A percentile compares a stretch with the other conserved stretches of the same genome.
Evolutionary conservation across 768 basidiomycete genomes (phyloP).

Genomic region (Xanthoconium stramineum): DNA sequence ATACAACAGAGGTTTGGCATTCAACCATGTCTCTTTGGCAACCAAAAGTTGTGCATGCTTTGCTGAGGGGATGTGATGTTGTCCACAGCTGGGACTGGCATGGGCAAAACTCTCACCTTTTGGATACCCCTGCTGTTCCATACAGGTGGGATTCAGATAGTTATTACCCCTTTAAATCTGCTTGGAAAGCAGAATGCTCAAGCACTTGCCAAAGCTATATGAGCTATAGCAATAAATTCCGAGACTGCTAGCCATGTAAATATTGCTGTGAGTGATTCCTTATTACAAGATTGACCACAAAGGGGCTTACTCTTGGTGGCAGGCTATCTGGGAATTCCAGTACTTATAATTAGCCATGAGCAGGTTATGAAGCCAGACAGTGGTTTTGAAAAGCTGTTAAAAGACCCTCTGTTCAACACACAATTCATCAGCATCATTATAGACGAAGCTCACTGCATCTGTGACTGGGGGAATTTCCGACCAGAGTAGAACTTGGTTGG

Average conservation of each 20-base stretch:
- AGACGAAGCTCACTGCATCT: neutral
- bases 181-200: neutral
- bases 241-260: no score
- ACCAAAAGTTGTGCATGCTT: no score
- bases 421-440: neutral
- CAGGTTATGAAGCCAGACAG: neutral
- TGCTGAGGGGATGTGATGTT: constrained; percentile 21
- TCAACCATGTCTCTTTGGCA: constrained; percentile 25
- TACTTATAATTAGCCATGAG: neutral
- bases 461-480: neutral
- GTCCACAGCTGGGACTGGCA: neutral
- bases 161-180: constrained; percentile 8
- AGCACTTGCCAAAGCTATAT: neutral
- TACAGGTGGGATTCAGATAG: constrained; percentile 17
- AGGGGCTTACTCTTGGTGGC: no score
- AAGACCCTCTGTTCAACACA: neutral
- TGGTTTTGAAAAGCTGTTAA: neutral
- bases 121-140: constrained; percentile 30
- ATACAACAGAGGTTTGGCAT: no score
- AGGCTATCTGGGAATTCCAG: neutral
- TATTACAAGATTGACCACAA: no score
- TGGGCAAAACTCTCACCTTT: constrained; percentile 23
- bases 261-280: no score
- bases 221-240: neutral
- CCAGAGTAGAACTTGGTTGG: neutral